phyloP scores from a whole-genome alignment of 306 rosid genomes.

The Prunus persica region DNA sequence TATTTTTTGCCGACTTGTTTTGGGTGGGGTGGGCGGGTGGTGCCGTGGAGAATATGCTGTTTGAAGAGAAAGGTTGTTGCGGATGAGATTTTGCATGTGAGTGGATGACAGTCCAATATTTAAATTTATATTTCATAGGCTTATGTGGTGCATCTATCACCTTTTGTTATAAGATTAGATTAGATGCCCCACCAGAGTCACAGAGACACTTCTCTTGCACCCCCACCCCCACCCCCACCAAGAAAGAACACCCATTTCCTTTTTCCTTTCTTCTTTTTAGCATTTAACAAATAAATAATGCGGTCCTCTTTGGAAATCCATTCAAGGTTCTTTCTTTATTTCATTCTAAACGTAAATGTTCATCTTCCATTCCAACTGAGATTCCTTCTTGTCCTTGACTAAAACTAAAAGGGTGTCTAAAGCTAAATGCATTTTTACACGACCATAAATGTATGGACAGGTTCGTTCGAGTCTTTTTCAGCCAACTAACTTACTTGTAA shows the following conservation, averaged over 20 bases:
- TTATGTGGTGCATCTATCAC: neutral
- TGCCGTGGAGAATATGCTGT: conserved; percentile 11
- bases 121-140: neutral
- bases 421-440: neutral
- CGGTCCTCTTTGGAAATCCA: conserved; percentile 19
- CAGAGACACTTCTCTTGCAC: neutral
- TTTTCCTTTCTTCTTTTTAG: neutral
- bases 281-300: neutral
- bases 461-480: neutral
- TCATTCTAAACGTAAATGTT: too few relatives aligned
- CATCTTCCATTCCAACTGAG: too few relatives aligned
- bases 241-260: too few relatives aligned
- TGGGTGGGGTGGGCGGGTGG: neutral
- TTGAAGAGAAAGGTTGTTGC: neutral
- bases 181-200: neutral
- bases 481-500: neutral
- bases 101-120: conserved; percentile 31
- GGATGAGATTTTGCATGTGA: conserved; percentile 49
- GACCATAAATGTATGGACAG: neutral
- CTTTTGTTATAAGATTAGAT: neutral
- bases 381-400: too few relatives aligned
- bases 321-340: neutral
- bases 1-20: neutral
- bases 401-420: neutral
- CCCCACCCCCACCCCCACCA: neutral